These are phyloP conservation scores for Panicum virgatum DNA, from an alignment of 202 grass and related monocot genomes.

Conservation along the genomic window DNA sequence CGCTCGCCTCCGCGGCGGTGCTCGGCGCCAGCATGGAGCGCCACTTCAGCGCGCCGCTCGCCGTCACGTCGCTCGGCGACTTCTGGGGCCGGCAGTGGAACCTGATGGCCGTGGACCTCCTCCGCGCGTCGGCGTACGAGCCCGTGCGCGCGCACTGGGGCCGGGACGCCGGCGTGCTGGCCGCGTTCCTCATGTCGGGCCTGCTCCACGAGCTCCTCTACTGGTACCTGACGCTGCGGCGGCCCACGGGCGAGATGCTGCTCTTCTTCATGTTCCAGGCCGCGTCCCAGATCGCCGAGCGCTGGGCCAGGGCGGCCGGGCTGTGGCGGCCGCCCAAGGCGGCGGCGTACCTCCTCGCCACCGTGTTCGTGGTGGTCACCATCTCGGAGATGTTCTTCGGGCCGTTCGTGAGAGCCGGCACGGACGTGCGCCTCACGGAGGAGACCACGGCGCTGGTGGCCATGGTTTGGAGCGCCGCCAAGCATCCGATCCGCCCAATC, in stretches of 20 bases:
- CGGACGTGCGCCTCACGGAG: conserved; percentile 38
- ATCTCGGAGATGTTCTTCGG: conserved; percentile 57
- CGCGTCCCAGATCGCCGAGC: conserved; percentile 41
- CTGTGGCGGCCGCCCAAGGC: conserved; percentile 41
- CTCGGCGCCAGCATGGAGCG: conserved; percentile 41
- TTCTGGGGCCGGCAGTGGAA: conserved; percentile 71
- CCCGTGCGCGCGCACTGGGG: conserved; percentile 55
- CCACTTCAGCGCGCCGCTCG: conserved; percentile 56
- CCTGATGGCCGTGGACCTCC: conserved; percentile 62
- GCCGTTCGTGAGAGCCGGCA: conserved; percentile 52
- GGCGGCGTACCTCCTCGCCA: conserved; percentile 43
- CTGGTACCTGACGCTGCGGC: conserved; percentile 49
- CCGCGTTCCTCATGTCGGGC: conserved; percentile 60
- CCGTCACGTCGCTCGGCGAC: conserved; percentile 20
- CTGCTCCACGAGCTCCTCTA: conserved; percentile 57
- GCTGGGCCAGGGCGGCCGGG: conserved; percentile 38
- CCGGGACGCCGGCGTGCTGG: conserved; percentile 49
- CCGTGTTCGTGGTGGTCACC: conserved; percentile 41
- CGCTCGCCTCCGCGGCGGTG: conserved; percentile 24
- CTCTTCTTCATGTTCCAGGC: conserved; percentile 59
- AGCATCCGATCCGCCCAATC: conserved; percentile 4
- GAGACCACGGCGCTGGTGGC: conserved; percentile 28
- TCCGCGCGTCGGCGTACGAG: conserved; percentile 49
- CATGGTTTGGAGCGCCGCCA: conserved; percentile 12
- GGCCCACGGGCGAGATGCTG: conserved; percentile 55